A percentile compares a stretch with the other conserved stretches of the same genome.
Evolutionary conservation across 31 red algal genomes (phyloP).

Genomic region (Asparagopsis taxiformis): DNA sequence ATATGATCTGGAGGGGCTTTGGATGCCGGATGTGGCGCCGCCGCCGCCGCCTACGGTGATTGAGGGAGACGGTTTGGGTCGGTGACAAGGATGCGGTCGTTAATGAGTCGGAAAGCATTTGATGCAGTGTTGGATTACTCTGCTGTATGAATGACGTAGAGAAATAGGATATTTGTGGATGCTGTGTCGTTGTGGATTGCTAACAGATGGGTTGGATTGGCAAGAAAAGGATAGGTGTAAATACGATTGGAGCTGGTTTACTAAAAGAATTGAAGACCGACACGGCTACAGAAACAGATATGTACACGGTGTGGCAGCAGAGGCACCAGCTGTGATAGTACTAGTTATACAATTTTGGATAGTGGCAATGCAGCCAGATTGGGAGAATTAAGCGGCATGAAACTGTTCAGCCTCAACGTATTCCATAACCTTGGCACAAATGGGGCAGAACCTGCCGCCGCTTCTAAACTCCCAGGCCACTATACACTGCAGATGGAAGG

Average conservation of each 20-base stretch:
- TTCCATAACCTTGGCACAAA: slow-evolving; percentile 62
- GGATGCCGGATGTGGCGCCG: background rate
- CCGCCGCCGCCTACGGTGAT: background rate
- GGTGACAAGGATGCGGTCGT: background rate
- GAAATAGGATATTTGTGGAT: too few species aligned
- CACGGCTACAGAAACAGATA: too few species aligned
- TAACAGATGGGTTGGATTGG: too few species aligned
- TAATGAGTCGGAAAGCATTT: background rate
- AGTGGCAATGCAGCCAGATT: background rate
- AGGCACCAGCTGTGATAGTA: background rate
- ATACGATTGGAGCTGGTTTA: too few species aligned
- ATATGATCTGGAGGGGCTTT: slow-evolving; percentile 42
- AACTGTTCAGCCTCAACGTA: slow-evolving; percentile 50
- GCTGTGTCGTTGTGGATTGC: too few species aligned
- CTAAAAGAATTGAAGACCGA: too few species aligned
- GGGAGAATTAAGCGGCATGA: slow-evolving; percentile 13
- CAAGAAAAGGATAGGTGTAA: too few species aligned
- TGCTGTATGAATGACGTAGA: too few species aligned
- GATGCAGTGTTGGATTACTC: too few species aligned
- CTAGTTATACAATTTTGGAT: background rate
- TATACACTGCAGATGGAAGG: slow-evolving; percentile 85
- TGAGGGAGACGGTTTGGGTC: background rate
- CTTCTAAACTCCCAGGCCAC: slow-evolving; percentile 81
- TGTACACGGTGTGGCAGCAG: too few species aligned
- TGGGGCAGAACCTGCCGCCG: slow-evolving; percentile 52